These are phyloP conservation scores for Trametes sp. DNA, from an alignment of 1,284 basidiomycete species.

Conservation along the genomic window DNA sequence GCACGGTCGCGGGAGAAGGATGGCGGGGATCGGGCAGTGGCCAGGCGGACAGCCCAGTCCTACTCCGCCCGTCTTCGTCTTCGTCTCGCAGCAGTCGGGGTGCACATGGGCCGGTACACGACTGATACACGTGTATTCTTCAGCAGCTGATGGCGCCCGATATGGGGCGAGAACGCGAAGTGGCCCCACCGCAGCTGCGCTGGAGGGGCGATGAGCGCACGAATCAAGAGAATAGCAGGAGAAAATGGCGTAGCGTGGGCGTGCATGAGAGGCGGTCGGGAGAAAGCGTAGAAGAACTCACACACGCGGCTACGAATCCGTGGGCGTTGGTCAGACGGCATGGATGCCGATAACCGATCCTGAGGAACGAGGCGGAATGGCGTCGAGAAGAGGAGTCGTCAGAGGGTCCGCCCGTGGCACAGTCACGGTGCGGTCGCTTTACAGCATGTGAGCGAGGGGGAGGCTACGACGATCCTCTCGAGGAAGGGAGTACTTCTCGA, in stretches of 20 bases:
- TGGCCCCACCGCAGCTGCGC: conserved; percentile 9
- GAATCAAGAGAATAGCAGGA: conserved; percentile 3
- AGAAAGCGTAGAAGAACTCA: conserved; percentile 11
- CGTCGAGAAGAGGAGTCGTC: conserved; percentile 9
- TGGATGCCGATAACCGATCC: conserved; percentile 20
- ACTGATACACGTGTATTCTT: conserved; percentile 22
- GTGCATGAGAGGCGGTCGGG: conserved; percentile 7
- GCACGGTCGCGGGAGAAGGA: conserved; percentile 30
- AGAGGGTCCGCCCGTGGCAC: not conserved
- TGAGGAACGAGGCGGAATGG: conserved; percentile 11
- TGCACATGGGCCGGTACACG: conserved; percentile 10
- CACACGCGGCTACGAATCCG: conserved; percentile 6
- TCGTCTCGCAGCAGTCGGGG: conserved; percentile 7
- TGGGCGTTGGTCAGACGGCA: conserved; percentile 2
- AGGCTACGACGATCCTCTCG: conserved; percentile 14
- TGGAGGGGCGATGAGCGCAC: conserved; percentile 18
- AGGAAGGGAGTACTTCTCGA: conserved; percentile 13
- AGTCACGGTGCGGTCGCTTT: conserved; percentile 11
- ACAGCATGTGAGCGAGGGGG: conserved; percentile 17
- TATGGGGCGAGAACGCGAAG: conserved; percentile 14
- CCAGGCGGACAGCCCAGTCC: not conserved
- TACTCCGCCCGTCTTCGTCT: not conserved
- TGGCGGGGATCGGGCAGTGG: conserved; percentile 19
- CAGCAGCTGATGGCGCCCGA: conserved; percentile 22
- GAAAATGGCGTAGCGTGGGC: conserved; percentile 13